Evolutionary conservation across 352 stramenopile genomes (phyloP), one percentile per base, ranked within the genome.

Genomic region (Phytophthora pistaciae): DNA sequence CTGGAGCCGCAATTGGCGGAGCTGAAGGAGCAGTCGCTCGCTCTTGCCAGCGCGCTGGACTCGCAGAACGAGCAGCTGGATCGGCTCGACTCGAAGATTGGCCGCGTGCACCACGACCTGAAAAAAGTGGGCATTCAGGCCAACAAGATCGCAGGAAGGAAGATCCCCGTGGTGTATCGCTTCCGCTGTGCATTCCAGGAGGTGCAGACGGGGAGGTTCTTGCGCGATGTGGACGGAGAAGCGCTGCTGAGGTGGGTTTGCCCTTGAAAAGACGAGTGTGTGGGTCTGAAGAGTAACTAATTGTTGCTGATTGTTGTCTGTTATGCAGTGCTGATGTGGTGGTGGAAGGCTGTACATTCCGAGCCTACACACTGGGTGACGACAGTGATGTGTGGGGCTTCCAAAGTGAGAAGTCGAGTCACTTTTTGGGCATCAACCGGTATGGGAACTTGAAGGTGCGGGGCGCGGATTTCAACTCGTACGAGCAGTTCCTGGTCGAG

Each of bases 111-210:
- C 18, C 83, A 93, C 48, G 82, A 90, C 59, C 85, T 93, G 79
- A 91, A 91, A 64, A 77, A 75, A 33, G 83, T 92, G 52, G 85
- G 77, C 14, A 81, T 90, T n/a, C 83, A 91, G 48, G 82, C 84
- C 1, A 88, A 85, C 49, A 85, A 80, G 40, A 42, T 94, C 14
- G 70, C 83, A 8, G 83, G 80, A 0, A 54, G 49, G 29, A 84
- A 77, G 38, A 36, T 83, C 9, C 66, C 69, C 0, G 70, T 89
- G 21, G 58, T 78, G 18, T 89, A 80, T 52, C 75, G 84, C 27
- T 93, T 94, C 60, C 84, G 86, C 14, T 95, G 86, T 74, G 88
- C 86, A 2, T 85, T 95, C 56, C 85, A 94, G 68, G 84, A 94
- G 59, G 40, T 82, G 11, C 40, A 71, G 11, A 91, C 73, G 3